Conservation (phyloP, 2,329 filamentous ascomycete species). For the Pseudogymnoascus sp. region DNA sequence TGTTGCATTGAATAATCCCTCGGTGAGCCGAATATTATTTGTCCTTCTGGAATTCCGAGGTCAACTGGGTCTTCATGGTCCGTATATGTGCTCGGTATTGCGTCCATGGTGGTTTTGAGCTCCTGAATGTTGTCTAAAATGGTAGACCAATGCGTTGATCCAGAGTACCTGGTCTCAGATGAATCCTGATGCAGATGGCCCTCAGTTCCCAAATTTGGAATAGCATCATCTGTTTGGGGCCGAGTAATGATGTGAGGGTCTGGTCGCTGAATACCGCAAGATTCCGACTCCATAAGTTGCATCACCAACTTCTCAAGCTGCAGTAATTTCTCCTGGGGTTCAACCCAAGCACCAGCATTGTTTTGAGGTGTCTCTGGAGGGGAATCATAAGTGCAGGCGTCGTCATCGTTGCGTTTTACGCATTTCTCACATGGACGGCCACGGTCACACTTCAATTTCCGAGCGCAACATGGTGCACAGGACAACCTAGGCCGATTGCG, state of each 20-base stretch:
- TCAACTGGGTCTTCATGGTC: neutral
- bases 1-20: slow-evolving; percentile 15
- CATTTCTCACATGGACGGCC: slow-evolving; percentile 20
- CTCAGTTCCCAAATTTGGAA: neutral
- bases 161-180: slow-evolving; percentile 13
- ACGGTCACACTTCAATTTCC: slow-evolving; percentile 24
- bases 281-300: slow-evolving; percentile 17
- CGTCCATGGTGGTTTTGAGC: slow-evolving; percentile 12
- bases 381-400: slow-evolving; percentile 17
- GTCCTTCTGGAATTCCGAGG: neutral
- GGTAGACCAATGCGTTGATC: slow-evolving; percentile 23
- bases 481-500: slow-evolving; percentile 15
- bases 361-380: neutral
- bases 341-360: slow-evolving; percentile 11
- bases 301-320: slow-evolving; percentile 19
- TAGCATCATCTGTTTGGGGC: neutral
- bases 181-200: neutral
- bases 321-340: slow-evolving; percentile 15
- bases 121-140: slow-evolving; percentile 24
- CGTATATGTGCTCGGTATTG: slow-evolving; percentile 5
- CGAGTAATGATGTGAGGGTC: neutral
- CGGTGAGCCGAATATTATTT: slow-evolving; percentile 20
- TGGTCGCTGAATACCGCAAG: slow-evolving; percentile 17
- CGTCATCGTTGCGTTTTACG: slow-evolving; percentile 18
- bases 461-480: slow-evolving; percentile 18